Base-by-base conservation (phyloP, 768 basidiomycete species). In the Termitomyces sp. region DNA sequence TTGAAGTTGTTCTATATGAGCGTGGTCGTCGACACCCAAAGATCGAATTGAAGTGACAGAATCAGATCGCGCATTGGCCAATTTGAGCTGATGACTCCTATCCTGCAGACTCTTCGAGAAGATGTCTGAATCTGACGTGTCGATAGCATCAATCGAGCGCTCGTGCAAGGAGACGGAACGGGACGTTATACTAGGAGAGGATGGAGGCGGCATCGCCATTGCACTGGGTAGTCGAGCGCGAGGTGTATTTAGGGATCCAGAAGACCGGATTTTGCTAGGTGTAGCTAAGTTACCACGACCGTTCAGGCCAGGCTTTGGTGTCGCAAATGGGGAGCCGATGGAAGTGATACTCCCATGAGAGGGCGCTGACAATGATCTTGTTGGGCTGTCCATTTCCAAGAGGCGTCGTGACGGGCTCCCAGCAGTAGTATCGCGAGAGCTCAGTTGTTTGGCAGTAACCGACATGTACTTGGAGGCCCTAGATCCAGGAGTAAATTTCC, bases 361-460 rank as follows among this genome's bases (percentile, higher is more conserved):
- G 13, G 72, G 68, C 42, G 70, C 67, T 53, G 69, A 63, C 46
- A 61, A 60, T 46, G 66, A 64, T 43, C 65, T 63, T 12, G 68
- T 65, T 13, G 70, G 71, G 60, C 65, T 69, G 16, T 68, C 59
- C 41, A 61, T 61, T 50, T 60, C 64, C 31, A 59, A 60, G 16
- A 52, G 59, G 16, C 57, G 55, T 20, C 65, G 67, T 1, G 70
- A 56, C 39, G 74, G 84, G 37, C 67, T 74, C 34, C 66, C 60
- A 34, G 65, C 55, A 46, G 59, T 61, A 46, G 65, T 60, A 57
- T 72, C 72, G 51, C 80, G 80, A 24, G 76, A 80, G 66, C 70
- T 83, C 58, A 95, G 79, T 63, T 93, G 90, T 66, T 87, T 84
- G 0, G 92, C 92, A 1, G 91, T 94, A 82, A 94, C 84, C 16